Evolutionary conservation across 2,329 filamentous ascomycete species (phyloP).

Genomic region (Orbilia ellipsospora): DNA sequence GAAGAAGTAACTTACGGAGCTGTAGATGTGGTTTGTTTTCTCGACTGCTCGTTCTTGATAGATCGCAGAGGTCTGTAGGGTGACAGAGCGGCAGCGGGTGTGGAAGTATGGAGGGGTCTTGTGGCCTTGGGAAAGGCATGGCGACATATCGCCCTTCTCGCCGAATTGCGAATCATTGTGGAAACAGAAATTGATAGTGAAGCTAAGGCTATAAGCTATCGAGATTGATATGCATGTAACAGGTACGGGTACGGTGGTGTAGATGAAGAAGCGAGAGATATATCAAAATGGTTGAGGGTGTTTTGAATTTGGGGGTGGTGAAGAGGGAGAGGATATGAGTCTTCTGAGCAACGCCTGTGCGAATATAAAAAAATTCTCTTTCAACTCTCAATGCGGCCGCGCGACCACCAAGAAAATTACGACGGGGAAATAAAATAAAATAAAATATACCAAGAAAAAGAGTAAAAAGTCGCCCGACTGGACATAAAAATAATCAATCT

Average conservation of each 20-base stretch:
- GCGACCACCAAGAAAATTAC: no score
- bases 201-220: constrained; percentile 13
- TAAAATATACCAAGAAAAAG: no score
- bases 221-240: constrained; percentile 7
- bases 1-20: constrained; percentile 67
- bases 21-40: constrained; percentile 62
- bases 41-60: constrained; percentile 60
- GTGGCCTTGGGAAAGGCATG: constrained; percentile 51
- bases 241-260: constrained; percentile 7
- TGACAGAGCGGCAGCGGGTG: constrained; percentile 64
- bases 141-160: constrained; percentile 53
- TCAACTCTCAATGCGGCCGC: not conserved
- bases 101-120: constrained; percentile 62
- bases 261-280: constrained; percentile 20
- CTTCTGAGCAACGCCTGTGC: constrained; percentile 17
- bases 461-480: constrained; percentile 13
- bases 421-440: no score
- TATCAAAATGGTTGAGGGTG: not conserved
- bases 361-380: constrained; percentile 2
- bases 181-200: not conserved
- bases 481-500: not conserved
- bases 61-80: constrained; percentile 62
- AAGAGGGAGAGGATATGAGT: constrained; percentile 40
- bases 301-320: constrained; percentile 15
- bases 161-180: constrained; percentile 53